These are phyloP conservation scores for Daedalea quercina DNA, from an alignment of 768 basidiomycete genomes.

Conservation along the genomic window DNA sequence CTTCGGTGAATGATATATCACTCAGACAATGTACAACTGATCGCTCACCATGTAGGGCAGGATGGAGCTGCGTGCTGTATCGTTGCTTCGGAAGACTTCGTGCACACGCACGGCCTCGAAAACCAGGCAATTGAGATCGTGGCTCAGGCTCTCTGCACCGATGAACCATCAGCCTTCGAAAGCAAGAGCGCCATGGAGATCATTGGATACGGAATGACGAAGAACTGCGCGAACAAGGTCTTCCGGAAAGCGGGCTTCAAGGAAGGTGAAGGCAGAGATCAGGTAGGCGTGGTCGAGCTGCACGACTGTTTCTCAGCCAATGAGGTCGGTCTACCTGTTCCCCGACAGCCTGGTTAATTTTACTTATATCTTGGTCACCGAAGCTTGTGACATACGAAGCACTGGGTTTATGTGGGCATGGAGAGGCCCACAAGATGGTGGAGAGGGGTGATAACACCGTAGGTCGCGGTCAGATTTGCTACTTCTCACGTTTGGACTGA, in stretches of 20 bases:
- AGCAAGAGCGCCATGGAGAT: constrained; percentile 70
- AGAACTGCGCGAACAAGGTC: constrained; percentile 57
- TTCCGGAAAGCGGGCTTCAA: constrained; percentile 68
- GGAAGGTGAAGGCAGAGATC: constrained; percentile 54
- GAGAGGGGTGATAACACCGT: constrained; percentile 78
- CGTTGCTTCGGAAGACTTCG: constrained; percentile 74
- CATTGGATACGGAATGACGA: constrained; percentile 76
- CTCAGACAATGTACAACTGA: not conserved
- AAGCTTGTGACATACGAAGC: constrained; percentile 84
- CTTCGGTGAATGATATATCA: constrained; percentile 39
- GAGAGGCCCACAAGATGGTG: constrained; percentile 68
- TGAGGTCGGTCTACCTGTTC: constrained; percentile 64
- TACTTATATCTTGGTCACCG: too few relatives aligned
- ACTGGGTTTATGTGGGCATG: constrained; percentile 58
- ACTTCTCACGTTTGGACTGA: not conserved
- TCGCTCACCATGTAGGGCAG: constrained; percentile 25
- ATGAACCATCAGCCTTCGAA: constrained; percentile 58
- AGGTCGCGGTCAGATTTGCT: constrained; percentile 13
- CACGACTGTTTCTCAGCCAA: constrained; percentile 85
- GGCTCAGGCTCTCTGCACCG: constrained; percentile 58
- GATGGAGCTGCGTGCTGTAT: constrained; percentile 75
- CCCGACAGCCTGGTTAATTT: too few relatives aligned
- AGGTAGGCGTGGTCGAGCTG: constrained; percentile 79
- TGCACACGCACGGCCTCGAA: constrained; percentile 62
- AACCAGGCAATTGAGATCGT: constrained; percentile 87